phyloP scores from a whole-genome alignment of 106 monocot species.

The Vanilla planifolia region DNA sequence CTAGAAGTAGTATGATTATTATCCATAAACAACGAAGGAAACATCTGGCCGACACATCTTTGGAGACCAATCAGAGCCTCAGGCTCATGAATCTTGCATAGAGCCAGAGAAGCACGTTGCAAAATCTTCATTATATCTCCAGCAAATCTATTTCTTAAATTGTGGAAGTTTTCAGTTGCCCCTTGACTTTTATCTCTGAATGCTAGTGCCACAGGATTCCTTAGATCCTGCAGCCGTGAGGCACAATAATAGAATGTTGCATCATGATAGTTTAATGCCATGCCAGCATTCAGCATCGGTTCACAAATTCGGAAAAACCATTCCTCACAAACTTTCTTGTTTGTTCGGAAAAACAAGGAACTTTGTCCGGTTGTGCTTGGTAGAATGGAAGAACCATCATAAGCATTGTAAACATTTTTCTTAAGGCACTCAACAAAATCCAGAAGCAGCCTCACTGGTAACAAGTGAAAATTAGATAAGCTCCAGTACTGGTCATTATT shows the following conservation, averaged over 20 bases:
- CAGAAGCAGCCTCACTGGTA: slow-evolving; percentile 86
- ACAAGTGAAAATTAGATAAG: slow-evolving; percentile 55
- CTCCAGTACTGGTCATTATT: slow-evolving; percentile 44
- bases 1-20: slow-evolving; percentile 17
- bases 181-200: slow-evolving; percentile 49
- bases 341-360: slow-evolving; percentile 89
- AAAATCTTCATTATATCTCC: slow-evolving; percentile 71
- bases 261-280: slow-evolving; percentile 71
- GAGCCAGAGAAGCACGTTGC: slow-evolving; percentile 65
- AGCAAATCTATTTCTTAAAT: slow-evolving; percentile 32
- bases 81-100: slow-evolving; percentile 70
- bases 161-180: slow-evolving; percentile 30
- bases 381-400: slow-evolving; percentile 85
- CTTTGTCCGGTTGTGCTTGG: slow-evolving; percentile 46
- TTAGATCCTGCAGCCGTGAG: slow-evolving; percentile 63
- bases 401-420: slow-evolving; percentile 96
- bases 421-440: slow-evolving; percentile 92
- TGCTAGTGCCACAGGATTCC: slow-evolving; percentile 30
- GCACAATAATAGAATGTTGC: slow-evolving; percentile 68
- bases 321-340: slow-evolving; percentile 95
- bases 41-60: slow-evolving; percentile 55
- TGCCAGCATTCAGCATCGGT: slow-evolving; percentile 95
- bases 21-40: slow-evolving; percentile 48
- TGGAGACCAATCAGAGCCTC: slow-evolving; percentile 84
- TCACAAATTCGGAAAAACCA: slow-evolving; percentile 99